Percentiles rank a stretch among this genome's conserved stretches.
Evolutionary conservation across 2,329 filamentous ascomycete species (phyloP).

Genomic region (Curvularia lunata): DNA sequence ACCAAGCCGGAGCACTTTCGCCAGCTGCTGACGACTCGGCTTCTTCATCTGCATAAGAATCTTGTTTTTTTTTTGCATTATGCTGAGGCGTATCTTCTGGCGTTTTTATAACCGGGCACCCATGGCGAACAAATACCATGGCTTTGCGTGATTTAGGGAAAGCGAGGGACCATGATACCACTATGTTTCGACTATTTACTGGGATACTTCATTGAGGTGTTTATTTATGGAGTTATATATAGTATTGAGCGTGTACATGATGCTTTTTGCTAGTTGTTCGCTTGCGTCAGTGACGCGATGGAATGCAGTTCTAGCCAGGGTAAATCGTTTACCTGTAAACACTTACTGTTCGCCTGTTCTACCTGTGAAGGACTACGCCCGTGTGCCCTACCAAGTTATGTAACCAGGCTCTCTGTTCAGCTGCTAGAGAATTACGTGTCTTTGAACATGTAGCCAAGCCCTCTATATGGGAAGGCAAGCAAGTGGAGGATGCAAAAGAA

Average conservation of each 20-base stretch:
- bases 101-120: background rate
- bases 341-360: background rate
- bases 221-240: slow-evolving; percentile 13
- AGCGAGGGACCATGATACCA: slow-evolving; percentile 15
- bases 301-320: background rate
- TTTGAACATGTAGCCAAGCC: too few relatives aligned
- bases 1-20: slow-evolving; percentile 23
- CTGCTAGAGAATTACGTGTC: too few relatives aligned
- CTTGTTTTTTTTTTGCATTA: background rate
- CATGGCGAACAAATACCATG: background rate
- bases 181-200: slow-evolving; percentile 6
- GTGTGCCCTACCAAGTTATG: too few relatives aligned
- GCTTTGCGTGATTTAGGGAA: background rate
- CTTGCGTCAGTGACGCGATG: background rate
- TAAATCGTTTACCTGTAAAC: background rate
- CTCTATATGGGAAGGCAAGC: too few relatives aligned
- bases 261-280: too few relatives aligned
- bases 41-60: slow-evolving; percentile 34
- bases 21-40: slow-evolving; percentile 38
- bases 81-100: background rate
- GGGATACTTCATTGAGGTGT: background rate
- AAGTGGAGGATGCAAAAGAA: too few relatives aligned
- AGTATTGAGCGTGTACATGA: slow-evolving; percentile 1
- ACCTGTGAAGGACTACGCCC: too few relatives aligned
- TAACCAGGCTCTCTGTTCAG: too few relatives aligned